A percentile compares a stretch with the other conserved stretches of the same genome.
These are phyloP conservation scores for Begonia fuchsioides DNA, from an alignment of 306 rosid genomes.

Conservation along the genomic window DNA sequence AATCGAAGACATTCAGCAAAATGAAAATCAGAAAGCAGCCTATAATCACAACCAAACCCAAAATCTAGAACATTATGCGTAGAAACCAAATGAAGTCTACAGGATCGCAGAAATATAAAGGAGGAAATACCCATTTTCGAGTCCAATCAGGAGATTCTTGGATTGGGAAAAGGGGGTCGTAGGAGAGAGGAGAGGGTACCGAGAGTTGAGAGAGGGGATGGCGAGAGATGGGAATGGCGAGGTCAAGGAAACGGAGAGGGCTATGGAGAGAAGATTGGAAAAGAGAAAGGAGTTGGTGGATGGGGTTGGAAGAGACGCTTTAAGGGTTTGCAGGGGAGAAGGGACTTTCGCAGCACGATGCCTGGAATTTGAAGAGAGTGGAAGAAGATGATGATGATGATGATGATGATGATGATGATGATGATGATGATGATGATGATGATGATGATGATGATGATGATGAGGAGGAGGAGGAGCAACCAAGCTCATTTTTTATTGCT, in stretches of 20 bases:
- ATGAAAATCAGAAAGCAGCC: too few species aligned
- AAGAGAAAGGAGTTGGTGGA: constrained; percentile 13
- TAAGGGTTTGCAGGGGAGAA: constrained; percentile 14
- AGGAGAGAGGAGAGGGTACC: constrained; percentile 40
- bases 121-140: constrained; percentile 54
- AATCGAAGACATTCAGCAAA: too few species aligned
- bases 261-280: constrained; percentile 52
- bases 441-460: too few species aligned
- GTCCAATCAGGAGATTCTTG: constrained; percentile 49
- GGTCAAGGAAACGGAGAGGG: constrained; percentile 39
- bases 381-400: constrained; percentile 30
- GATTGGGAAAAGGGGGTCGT: constrained; percentile 88
- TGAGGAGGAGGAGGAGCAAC: too few species aligned
- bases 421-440: too few species aligned
- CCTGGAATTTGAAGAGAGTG: constrained; percentile 15
- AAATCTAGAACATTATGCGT: too few species aligned
- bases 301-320: constrained; percentile 13
- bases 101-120: not conserved
- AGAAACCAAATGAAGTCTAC: not conserved
- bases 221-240: constrained; percentile 59
- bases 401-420: too few species aligned
- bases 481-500: too few species aligned
- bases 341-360: constrained; percentile 9
- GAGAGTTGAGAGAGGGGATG: constrained; percentile 55
- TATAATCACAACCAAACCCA: too few species aligned